Evolutionary conservation across 371 early-diverging fungal species (phyloP).

Genomic region (Parasitella parasitica): DNA sequence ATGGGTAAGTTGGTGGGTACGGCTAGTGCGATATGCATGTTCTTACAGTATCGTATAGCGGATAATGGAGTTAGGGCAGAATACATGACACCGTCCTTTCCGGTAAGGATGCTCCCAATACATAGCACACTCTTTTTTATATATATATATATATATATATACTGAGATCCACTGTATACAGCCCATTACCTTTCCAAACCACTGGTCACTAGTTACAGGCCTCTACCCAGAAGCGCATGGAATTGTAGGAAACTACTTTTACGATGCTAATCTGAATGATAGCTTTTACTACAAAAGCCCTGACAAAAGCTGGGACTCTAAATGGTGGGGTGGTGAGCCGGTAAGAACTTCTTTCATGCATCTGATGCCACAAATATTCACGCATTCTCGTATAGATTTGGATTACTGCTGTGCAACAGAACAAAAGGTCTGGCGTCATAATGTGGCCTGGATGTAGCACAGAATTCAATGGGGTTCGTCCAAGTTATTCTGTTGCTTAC

Average conservation of each 20-base stretch:
- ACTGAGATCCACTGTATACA: conserved; percentile 3
- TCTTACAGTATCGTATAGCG: conserved; percentile 23
- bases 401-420: conserved; percentile 81
- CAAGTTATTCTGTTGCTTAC: conserved; percentile 69
- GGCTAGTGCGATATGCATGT: no score
- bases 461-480: conserved; percentile 41
- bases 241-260: conserved; percentile 89
- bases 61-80: conserved; percentile 55
- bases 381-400: conserved; percentile 67
- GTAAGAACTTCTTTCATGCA: conserved; percentile 32
- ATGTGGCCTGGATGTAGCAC: conserved; percentile 92
- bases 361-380: not conserved
- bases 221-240: conserved; percentile 91
- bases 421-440: conserved; percentile 66
- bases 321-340: conserved; percentile 95
- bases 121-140: no score
- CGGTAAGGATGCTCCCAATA: conserved; percentile 54
- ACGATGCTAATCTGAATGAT: conserved; percentile 72
- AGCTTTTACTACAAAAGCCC: conserved; percentile 80
- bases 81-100: conserved; percentile 78
- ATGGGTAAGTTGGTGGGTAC: conserved; percentile 44
- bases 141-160: not conserved
- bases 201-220: conserved; percentile 91
- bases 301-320: conserved; percentile 55
- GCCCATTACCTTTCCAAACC: conserved; percentile 93